These are phyloP conservation scores for Kandelia obovata DNA, from an alignment of 345 rosid species.

Conservation along the genomic window DNA sequence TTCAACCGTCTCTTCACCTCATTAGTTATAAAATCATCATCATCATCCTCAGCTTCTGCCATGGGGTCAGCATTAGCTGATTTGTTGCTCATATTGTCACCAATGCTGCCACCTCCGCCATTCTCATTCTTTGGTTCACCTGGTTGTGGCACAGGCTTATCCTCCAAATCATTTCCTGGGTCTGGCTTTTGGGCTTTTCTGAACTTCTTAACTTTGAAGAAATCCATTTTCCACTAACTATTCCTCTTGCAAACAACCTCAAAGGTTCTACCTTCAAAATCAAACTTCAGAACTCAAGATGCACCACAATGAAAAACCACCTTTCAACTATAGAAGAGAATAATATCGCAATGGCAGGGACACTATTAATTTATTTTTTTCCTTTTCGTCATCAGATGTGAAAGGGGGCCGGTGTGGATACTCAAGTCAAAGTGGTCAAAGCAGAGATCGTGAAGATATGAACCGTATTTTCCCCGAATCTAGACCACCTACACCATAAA, in stretches of 20 bases:
- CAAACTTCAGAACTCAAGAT: slow-evolving; percentile 18
- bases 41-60: slow-evolving; percentile 67
- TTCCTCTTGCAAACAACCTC: background rate
- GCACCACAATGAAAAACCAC: background rate
- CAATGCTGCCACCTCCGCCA: slow-evolving; percentile 18
- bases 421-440: slow-evolving; percentile 7
- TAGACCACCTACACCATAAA: background rate
- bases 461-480: background rate
- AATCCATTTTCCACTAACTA: slow-evolving; percentile 48
- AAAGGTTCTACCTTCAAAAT: slow-evolving; percentile 14
- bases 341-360: background rate
- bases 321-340: background rate
- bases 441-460: slow-evolving; percentile 15
- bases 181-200: slow-evolving; percentile 50
- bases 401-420: background rate
- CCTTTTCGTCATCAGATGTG: background rate
- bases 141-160: slow-evolving; percentile 33
- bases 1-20: slow-evolving; percentile 92
- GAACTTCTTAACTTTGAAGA: slow-evolving; percentile 65
- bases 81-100: slow-evolving; percentile 31
- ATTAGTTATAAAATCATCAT: slow-evolving; percentile 88
- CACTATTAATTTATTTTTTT: background rate
- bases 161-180: slow-evolving; percentile 49
- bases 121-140: slow-evolving; percentile 46
- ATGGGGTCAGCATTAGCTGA: slow-evolving; percentile 28